phyloP scores from a whole-genome alignment of 306 rosid genomes.

The Trichosanthes cucumerina region DNA sequence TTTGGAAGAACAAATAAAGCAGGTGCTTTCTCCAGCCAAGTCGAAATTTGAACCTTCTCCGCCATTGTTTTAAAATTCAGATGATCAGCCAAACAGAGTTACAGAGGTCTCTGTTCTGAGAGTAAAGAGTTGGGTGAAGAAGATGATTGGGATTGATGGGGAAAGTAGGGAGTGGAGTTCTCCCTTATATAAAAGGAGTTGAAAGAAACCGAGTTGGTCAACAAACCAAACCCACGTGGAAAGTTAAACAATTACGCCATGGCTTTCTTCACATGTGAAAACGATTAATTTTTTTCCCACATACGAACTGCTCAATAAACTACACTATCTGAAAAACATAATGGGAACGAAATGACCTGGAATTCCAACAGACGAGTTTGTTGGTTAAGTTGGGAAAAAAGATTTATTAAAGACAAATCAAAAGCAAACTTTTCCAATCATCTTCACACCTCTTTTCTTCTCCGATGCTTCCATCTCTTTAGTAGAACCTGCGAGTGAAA shows the following conservation, averaged over 20 bases:
- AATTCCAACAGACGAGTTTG: not conserved
- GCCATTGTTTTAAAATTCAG: not conserved
- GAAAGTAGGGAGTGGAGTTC: not conserved
- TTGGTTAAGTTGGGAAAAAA: not conserved
- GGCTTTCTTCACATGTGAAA: not conserved
- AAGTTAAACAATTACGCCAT: not conserved
- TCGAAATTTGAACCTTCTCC: not conserved
- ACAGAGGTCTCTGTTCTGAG: not conserved
- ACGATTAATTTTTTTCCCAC: not conserved
- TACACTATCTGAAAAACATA: not conserved
- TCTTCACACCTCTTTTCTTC: not conserved
- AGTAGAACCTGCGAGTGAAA: not conserved
- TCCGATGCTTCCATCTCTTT: not conserved
- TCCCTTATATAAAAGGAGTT: not conserved
- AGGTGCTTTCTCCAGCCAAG: not conserved
- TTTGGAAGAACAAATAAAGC: constrained; percentile 35
- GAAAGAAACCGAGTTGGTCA: not conserved
- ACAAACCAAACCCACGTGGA: constrained; percentile 1
- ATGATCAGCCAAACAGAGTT: not conserved
- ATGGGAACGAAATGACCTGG: not conserved
- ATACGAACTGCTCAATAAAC: not conserved
- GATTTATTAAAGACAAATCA: not conserved
- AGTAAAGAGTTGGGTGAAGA: not conserved
- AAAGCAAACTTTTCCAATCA: not conserved
- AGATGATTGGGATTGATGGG: not conserved